Percentiles rank a stretch among this genome's conserved stretches.
Evolutionary conservation across 2,329 filamentous ascomycete species (phyloP).

Genomic region (Xylogone sp.): DNA sequence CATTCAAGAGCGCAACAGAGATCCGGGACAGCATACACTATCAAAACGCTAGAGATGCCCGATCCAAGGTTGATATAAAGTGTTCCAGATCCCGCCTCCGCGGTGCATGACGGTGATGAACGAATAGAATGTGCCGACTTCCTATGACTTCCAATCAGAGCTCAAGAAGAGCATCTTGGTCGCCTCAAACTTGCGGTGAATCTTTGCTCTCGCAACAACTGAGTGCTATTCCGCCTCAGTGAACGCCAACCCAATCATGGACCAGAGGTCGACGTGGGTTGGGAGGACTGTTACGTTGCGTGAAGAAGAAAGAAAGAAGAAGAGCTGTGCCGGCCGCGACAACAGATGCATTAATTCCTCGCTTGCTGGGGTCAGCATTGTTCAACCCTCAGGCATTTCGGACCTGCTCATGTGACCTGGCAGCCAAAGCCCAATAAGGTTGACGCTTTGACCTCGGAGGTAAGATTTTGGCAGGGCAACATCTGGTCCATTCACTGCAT

Average conservation of each 20-base stretch:
- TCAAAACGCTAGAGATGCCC: neutral
- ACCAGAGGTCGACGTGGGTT: conserved; percentile 21
- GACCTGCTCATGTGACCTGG: neutral
- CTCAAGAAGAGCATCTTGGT: conserved; percentile 25
- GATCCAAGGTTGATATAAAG: neutral
- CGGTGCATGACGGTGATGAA: neutral
- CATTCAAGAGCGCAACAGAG: too few relatives aligned
- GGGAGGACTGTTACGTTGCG: conserved; percentile 25
- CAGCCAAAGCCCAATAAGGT: neutral
- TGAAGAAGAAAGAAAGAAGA: conserved; percentile 8
- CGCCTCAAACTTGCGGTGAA: conserved; percentile 31
- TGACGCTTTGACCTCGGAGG: too few relatives aligned
- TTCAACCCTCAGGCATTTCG: neutral
- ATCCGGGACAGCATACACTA: too few relatives aligned
- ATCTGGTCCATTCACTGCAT: neutral
- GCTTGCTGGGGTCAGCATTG: too few relatives aligned
- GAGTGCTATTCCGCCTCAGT: conserved; percentile 16
- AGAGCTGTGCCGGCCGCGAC: neutral
- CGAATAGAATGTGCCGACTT: conserved; percentile 23
- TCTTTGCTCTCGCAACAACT: conserved; percentile 28
- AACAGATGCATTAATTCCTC: too few relatives aligned
- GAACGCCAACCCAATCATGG: conserved; percentile 25
- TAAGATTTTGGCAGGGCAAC: neutral
- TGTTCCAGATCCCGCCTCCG: neutral
- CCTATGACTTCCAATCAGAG: conserved; percentile 31